Evolutionary conservation across 2,329 filamentous ascomycete species (phyloP).

Genomic region (Boeremia exigua): DNA sequence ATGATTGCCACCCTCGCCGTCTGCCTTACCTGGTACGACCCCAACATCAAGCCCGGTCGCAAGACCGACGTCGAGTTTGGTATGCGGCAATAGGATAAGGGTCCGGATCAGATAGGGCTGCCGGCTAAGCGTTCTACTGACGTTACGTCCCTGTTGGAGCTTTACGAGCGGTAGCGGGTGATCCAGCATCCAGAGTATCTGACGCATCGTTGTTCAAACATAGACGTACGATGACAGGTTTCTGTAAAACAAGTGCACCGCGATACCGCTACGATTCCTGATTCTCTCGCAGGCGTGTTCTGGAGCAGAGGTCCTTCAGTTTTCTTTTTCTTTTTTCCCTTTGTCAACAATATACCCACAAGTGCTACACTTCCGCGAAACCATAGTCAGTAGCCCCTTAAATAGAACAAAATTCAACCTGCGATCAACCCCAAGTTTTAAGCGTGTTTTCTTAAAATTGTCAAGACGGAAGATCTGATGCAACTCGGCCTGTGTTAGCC

Average conservation of each 20-base stretch:
- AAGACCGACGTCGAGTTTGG: constrained; percentile 32
- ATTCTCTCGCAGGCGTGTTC: too few relatives aligned
- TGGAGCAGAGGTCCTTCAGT: too few relatives aligned
- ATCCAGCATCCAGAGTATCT: background rate
- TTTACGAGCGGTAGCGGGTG: constrained; percentile 7
- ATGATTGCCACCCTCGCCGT: constrained; percentile 34
- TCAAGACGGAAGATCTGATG: constrained; percentile 8
- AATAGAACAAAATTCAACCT: background rate
- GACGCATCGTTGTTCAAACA: background rate
- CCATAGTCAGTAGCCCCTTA: background rate
- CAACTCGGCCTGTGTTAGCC: constrained; percentile 8
- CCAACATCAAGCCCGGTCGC: constrained; percentile 29
- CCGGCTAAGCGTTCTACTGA: constrained; percentile 1
- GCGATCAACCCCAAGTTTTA: background rate
- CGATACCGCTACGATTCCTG: too few relatives aligned
- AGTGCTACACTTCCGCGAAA: too few relatives aligned
- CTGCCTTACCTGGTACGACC: constrained; percentile 35
- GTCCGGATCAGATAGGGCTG: background rate
- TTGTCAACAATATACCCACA: background rate
- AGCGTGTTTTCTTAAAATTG: background rate
- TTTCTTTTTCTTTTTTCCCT: background rate
- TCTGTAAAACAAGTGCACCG: too few relatives aligned
- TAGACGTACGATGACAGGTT: too few relatives aligned
- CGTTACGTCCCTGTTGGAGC: constrained; percentile 14
- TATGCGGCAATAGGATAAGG: constrained; percentile 18